phyloP scores from a whole-genome alignment of 2,329 filamentous ascomycete genomes.

The Pseudogymnoascus sp. region DNA sequence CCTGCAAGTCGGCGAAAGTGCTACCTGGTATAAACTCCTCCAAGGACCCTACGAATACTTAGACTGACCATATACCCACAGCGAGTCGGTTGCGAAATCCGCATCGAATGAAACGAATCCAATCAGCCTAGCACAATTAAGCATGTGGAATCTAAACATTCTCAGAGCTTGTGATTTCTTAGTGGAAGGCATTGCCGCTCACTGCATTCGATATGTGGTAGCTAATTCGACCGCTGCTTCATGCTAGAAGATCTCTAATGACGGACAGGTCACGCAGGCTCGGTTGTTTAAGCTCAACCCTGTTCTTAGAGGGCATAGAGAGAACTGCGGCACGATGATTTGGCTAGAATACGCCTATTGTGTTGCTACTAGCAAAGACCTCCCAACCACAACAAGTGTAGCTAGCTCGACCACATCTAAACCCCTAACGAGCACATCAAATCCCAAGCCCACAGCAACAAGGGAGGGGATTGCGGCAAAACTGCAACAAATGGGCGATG shows the following conservation, averaged over 20 bases:
- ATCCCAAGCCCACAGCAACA: background rate
- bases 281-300: background rate
- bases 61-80: too few species aligned
- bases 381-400: background rate
- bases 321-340: background rate
- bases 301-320: background rate
- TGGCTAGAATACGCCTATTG: background rate
- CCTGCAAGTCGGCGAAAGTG: too few species aligned
- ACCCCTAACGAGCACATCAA: background rate
- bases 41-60: too few species aligned
- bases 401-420: background rate
- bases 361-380: background rate
- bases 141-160: background rate
- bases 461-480: background rate
- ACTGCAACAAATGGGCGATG: background rate
- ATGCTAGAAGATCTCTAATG: background rate
- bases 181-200: background rate
- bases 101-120: too few species aligned
- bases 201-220: background rate
- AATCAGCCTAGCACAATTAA: too few species aligned
- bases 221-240: background rate
- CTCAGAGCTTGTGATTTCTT: background rate
- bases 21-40: too few species aligned
- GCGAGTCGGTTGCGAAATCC: too few species aligned
- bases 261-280: background rate